These are phyloP conservation scores for Arthrobotrys megalospora DNA, from an alignment of 2,329 filamentous ascomycete species.

Conservation along the genomic window DNA sequence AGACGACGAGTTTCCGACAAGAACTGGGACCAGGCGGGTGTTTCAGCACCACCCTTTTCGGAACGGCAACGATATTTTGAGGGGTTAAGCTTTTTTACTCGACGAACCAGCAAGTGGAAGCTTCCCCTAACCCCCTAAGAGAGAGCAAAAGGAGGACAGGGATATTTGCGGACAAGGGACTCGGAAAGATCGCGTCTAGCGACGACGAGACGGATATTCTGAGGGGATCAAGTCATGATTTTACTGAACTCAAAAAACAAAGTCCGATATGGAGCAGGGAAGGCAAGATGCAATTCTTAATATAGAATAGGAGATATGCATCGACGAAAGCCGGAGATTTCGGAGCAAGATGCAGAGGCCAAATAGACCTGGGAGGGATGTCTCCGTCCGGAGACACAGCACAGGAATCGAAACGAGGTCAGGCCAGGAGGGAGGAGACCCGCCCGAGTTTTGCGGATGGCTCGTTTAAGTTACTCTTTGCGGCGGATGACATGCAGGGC, in stretches of 20 bases:
- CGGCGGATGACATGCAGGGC: constrained; percentile 57
- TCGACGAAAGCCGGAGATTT: constrained; percentile 60
- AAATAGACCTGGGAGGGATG: constrained; percentile 17
- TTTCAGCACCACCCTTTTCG: constrained; percentile 59
- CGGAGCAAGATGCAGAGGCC: constrained; percentile 42
- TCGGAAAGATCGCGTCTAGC: constrained; percentile 48
- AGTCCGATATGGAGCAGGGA: constrained; percentile 7
- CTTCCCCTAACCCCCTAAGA: constrained; percentile 54
- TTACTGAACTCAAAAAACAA: constrained; percentile 1
- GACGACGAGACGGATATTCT: constrained; percentile 32
- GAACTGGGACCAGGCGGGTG: constrained; percentile 39
- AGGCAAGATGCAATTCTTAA: constrained; percentile 32
- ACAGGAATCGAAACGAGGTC: constrained; percentile 34
- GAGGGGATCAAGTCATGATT: constrained; percentile 41
- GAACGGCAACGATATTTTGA: constrained; percentile 29
- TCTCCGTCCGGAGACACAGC: constrained; percentile 22
- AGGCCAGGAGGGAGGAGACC: constrained; percentile 37
- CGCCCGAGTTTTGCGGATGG: constrained; percentile 53
- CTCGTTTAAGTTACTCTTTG: constrained; percentile 61
- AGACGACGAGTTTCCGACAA: constrained; percentile 36
- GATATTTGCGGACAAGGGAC: constrained; percentile 25
- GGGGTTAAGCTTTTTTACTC: constrained; percentile 38
- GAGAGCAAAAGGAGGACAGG: constrained; percentile 30
- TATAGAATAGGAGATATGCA: constrained; percentile 27
- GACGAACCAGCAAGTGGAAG: constrained; percentile 40